These are phyloP conservation scores for Otatea glauca DNA, from an alignment of 176 grass and related monocot species.

Conservation along the genomic window DNA sequence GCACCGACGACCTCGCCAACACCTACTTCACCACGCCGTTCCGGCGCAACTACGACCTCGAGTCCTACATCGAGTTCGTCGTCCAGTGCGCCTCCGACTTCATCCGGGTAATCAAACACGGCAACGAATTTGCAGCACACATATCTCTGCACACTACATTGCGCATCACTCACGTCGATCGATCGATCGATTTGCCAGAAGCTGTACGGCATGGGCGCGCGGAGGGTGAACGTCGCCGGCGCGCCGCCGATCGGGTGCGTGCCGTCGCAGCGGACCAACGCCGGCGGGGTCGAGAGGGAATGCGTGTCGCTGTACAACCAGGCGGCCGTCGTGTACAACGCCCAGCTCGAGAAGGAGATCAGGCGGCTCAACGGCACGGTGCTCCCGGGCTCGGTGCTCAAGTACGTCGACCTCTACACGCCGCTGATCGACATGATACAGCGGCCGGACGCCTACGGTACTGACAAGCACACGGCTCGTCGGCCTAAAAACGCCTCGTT, in stretches of 20 bases:
- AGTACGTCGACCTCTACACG: conserved; percentile 71
- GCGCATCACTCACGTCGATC: neutral
- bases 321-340: conserved; percentile 62
- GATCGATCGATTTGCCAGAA: conserved; percentile 39
- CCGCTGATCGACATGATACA: conserved; percentile 73
- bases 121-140: neutral
- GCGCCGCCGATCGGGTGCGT: conserved; percentile 78
- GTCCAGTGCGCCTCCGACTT: conserved; percentile 71
- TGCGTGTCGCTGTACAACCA: conserved; percentile 79
- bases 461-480: neutral
- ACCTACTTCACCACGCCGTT: conserved; percentile 84
- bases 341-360: conserved; percentile 66
- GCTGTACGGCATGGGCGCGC: conserved; percentile 57
- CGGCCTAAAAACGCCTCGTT: neutral
- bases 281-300: conserved; percentile 67
- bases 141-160: neutral
- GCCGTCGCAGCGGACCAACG: conserved; percentile 82
- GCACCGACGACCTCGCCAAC: conserved; percentile 78
- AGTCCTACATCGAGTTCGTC: conserved; percentile 78
- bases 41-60: conserved; percentile 72
- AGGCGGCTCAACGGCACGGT: conserved; percentile 60
- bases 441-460: conserved; percentile 68
- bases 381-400: conserved; percentile 53
- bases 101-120: conserved; percentile 47
- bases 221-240: conserved; percentile 53